Evolutionary conservation across 768 basidiomycete genomes (phyloP).

Genomic region (Leccinum longicurvipes): DNA sequence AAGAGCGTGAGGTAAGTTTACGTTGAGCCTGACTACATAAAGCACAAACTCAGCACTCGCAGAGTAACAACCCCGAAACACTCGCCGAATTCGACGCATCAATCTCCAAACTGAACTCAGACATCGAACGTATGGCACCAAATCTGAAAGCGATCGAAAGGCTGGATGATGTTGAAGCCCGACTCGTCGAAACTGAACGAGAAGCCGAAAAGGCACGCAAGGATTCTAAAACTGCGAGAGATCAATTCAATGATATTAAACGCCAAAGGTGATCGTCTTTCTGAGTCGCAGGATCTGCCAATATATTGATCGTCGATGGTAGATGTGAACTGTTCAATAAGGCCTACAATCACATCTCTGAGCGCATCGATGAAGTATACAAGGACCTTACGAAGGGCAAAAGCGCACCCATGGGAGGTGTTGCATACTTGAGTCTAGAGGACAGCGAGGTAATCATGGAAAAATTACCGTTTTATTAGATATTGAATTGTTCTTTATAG

Average conservation of each 20-base stretch:
- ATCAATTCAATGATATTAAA: conserved; percentile 87
- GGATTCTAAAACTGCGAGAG: conserved; percentile 86
- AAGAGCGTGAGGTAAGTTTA: conserved; percentile 60
- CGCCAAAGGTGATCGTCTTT: conserved; percentile 57
- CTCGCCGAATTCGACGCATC: conserved; percentile 72
- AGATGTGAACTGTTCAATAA: conserved; percentile 88
- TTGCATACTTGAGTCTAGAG: conserved; percentile 93
- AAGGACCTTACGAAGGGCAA: conserved; percentile 97
- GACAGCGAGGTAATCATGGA: conserved; percentile 78
- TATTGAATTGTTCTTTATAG: conserved; percentile 34
- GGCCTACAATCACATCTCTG: conserved; percentile 94
- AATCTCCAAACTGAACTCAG: conserved; percentile 64
- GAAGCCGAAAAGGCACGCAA: conserved; percentile 92
- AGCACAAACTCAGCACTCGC: conserved; percentile 1
- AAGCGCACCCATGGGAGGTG: conserved; percentile 90
- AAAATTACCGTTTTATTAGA: conserved; percentile 12
- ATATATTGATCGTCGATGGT: conserved; percentile 1
- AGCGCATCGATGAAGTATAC: conserved; percentile 92
- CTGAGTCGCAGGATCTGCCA: not conserved
- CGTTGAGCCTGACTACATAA: not conserved
- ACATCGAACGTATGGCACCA: conserved; percentile 92
- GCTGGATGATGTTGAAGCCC: conserved; percentile 80
- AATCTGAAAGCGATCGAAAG: conserved; percentile 96
- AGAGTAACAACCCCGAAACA: conserved; percentile 62
- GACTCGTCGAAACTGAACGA: conserved; percentile 82